Evolutionary conservation across 768 basidiomycete species (phyloP).

Genomic region (Boletus vinaceobasis): DNA sequence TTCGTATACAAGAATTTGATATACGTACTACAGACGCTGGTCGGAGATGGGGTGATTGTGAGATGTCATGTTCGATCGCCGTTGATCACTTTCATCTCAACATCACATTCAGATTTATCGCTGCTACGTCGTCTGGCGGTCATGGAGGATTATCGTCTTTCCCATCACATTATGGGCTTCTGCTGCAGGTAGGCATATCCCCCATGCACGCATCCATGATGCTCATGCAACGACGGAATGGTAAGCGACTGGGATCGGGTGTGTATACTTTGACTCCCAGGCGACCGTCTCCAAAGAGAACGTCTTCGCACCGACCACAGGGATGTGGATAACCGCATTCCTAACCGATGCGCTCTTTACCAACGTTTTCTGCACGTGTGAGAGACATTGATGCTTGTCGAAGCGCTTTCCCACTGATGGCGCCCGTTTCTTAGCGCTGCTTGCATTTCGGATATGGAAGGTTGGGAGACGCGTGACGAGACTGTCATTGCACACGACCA

Average conservation of each 20-base stretch:
- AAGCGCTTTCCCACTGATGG: not conserved
- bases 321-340: constrained; percentile 24
- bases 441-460: constrained; percentile 26
- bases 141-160: constrained; percentile 16
- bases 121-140: constrained; percentile 28
- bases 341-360: constrained; percentile 17
- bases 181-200: not conserved
- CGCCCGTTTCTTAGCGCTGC: constrained; percentile 9
- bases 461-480: constrained; percentile 8
- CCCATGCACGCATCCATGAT: not conserved
- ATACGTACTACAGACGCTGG: constrained; percentile 19
- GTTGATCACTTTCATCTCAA: not conserved
- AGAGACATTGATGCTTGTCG: not conserved
- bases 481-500: not conserved
- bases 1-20: constrained; percentile 28
- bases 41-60: constrained; percentile 23
- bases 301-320: constrained; percentile 16
- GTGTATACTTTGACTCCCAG: constrained; percentile 14
- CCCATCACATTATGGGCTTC: constrained; percentile 18
- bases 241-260: constrained; percentile 14
- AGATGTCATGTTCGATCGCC: not conserved
- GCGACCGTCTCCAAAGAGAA: constrained; percentile 6
- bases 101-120: constrained; percentile 22
- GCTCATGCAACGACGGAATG: not conserved
- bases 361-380: constrained; percentile 22